These are phyloP conservation scores for Scheffersomyces stambukii DNA, from an alignment of 1,139 yeast species.

Conservation along the genomic window DNA sequence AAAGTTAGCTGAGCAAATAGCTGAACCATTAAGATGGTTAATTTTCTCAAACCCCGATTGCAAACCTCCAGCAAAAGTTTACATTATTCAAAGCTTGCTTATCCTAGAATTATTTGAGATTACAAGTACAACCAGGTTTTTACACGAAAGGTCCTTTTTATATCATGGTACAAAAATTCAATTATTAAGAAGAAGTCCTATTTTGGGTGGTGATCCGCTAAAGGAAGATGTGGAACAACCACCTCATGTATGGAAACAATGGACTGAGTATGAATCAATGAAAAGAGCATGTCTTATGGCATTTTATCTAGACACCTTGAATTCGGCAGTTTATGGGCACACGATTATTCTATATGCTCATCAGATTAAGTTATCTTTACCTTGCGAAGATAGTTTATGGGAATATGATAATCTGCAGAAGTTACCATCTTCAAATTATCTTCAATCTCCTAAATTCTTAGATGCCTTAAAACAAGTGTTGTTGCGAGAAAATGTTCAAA, in stretches of 20 bases:
- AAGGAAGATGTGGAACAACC: conserved; percentile 14
- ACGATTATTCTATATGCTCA: conserved; percentile 68
- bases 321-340: conserved; percentile 76
- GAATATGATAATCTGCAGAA: no score
- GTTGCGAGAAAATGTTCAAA: conserved; percentile 16
- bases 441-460: conserved; percentile 25
- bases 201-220: conserved; percentile 64
- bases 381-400: conserved; percentile 61
- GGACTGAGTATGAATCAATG: conserved; percentile 77
- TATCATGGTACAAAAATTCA: conserved; percentile 79
- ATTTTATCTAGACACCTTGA: conserved; percentile 72
- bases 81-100: conserved; percentile 64
- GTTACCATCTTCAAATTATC: conserved; percentile 4
- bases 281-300: conserved; percentile 78
- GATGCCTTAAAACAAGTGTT: conserved; percentile 32
- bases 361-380: conserved; percentile 62
- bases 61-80: conserved; percentile 55
- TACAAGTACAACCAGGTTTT: conserved; percentile 49
- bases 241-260: conserved; percentile 37
- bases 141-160: conserved; percentile 72
- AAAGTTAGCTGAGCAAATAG: no score
- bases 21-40: conserved; percentile 60
- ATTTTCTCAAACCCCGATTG: conserved; percentile 59
- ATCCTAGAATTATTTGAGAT: conserved; percentile 67
- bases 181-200: conserved; percentile 65